Evolutionary conservation across 2,329 filamentous ascomycete species (phyloP).

Genomic region (Fusarium sp.): DNA sequence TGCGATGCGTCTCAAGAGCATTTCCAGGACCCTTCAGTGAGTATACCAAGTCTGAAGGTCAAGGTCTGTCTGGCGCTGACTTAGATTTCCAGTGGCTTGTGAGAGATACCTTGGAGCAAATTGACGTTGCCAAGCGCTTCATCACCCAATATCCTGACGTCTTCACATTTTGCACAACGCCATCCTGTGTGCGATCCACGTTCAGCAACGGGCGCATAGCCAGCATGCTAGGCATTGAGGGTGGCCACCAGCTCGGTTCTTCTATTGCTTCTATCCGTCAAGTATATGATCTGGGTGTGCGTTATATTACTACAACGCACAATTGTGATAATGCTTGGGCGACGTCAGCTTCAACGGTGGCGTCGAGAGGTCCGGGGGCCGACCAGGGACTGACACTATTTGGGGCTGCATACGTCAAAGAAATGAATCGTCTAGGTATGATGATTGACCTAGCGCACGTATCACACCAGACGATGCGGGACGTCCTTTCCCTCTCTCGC

Average conservation of each 20-base stretch:
- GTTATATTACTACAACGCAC: conserved; percentile 56
- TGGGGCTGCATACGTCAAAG: conserved; percentile 48
- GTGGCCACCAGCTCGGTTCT: conserved; percentile 53
- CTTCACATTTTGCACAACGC: conserved; percentile 46
- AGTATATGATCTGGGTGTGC: conserved; percentile 54
- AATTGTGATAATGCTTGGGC: conserved; percentile 53
- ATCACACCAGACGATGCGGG: conserved; percentile 49
- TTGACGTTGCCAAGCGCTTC: conserved; percentile 52
- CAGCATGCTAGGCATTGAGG: conserved; percentile 56
- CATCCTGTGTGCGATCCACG: conserved; percentile 46
- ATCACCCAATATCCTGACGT: conserved; percentile 43
- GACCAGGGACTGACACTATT: conserved; percentile 46
- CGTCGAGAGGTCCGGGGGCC: conserved; percentile 26
- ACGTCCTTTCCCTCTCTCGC: conserved; percentile 43
- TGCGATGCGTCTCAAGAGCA: conserved; percentile 41
- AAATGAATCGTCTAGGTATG: conserved; percentile 57
- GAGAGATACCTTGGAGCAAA: conserved; percentile 48
- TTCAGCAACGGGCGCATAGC: conserved; percentile 53
- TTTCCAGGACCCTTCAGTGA: conserved; percentile 44
- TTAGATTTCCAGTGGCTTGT: conserved; percentile 1
- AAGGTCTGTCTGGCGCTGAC: conserved; percentile 5
- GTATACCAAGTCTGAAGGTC: background rate
- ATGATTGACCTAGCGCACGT: conserved; percentile 53
- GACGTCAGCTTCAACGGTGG: conserved; percentile 50
- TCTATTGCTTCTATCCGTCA: conserved; percentile 53